These are phyloP conservation scores for Xylaria palmicola DNA, from an alignment of 495 filamentous ascomycete genomes.

Conservation along the genomic window DNA sequence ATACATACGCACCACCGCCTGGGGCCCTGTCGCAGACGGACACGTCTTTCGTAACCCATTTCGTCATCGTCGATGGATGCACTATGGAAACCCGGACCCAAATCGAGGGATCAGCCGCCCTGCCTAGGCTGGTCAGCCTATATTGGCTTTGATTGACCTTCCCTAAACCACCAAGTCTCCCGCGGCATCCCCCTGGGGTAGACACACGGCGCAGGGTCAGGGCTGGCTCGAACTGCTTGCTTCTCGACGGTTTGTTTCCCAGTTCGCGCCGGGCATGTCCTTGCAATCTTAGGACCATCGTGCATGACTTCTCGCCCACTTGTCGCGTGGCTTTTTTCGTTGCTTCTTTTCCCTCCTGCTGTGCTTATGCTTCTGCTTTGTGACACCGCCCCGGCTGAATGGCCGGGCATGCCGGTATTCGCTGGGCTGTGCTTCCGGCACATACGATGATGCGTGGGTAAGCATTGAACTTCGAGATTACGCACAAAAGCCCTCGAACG, in stretches of 20 bases:
- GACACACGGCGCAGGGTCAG: constrained; percentile 4
- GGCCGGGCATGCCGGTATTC: constrained; percentile 2
- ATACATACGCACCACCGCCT: too few relatives aligned
- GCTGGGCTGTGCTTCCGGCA: background rate
- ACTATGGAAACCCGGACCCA: background rate
- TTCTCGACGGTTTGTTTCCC: too few relatives aligned
- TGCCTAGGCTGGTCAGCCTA: constrained; percentile 10
- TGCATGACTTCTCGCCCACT: constrained; percentile 12
- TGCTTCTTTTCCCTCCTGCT: background rate
- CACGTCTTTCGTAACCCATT: constrained; percentile 3
- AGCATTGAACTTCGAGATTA: background rate
- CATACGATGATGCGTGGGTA: too few relatives aligned
- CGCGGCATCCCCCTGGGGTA: too few relatives aligned
- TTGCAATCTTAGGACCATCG: constrained; percentile 14
- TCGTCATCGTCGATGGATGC: constrained; percentile 6
- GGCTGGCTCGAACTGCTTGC: too few relatives aligned
- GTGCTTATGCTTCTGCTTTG: background rate
- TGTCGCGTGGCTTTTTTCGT: constrained; percentile 10
- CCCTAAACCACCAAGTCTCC: constrained; percentile 12
- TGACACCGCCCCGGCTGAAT: background rate
- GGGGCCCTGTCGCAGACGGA: too few relatives aligned
- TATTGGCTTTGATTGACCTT: constrained; percentile 5
- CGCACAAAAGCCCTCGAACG: too few relatives aligned
- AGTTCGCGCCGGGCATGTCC: constrained; percentile 5
- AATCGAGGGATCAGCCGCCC: constrained; percentile 14